phyloP scores from a whole-genome alignment of 805 yeast species.

The Priceomyces fermenticarens region DNA sequence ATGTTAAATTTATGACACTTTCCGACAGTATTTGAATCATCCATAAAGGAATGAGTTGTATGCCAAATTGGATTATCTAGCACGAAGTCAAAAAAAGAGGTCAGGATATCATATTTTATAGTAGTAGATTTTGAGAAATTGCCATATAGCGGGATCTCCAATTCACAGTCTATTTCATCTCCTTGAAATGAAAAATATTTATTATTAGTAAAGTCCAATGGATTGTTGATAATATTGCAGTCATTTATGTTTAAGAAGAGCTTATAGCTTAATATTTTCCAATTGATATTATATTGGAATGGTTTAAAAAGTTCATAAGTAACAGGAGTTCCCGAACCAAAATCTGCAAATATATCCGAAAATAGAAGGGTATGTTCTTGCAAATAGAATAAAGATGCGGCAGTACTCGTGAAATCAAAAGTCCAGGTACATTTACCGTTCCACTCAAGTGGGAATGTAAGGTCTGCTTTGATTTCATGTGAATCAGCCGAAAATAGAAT shows the following conservation, averaged over 20 bases:
- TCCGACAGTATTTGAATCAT: conserved; percentile 59
- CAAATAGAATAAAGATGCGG: conserved; percentile 60
- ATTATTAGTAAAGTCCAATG: conserved; percentile 79
- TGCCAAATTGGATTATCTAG: conserved; percentile 91
- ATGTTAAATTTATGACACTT: conserved; percentile 59
- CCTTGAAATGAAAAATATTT: conserved; percentile 75
- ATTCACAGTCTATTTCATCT: conserved; percentile 42
- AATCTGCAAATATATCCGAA: conserved; percentile 72
- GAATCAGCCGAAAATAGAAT: conserved; percentile 60
- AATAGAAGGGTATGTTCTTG: conserved; percentile 79
- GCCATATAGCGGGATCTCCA: conserved; percentile 58
- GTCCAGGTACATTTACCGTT: conserved; percentile 74
- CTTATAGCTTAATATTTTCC: conserved; percentile 57
- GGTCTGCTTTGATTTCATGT: conserved; percentile 52
- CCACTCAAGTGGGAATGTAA: conserved; percentile 79
- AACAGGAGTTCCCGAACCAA: conserved; percentile 65
- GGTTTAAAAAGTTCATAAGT: conserved; percentile 81
- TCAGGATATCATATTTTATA: conserved; percentile 47
- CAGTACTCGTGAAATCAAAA: conserved; percentile 50
- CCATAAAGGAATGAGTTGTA: conserved; percentile 70
- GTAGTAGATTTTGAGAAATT: conserved; percentile 51
- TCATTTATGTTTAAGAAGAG: conserved; percentile 81
- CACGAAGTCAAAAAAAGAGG: conserved; percentile 60
- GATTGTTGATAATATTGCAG: conserved; percentile 83
- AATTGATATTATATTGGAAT: conserved; percentile 54